phyloP scores from a whole-genome alignment of 1,284 basidiomycete species.

The Cryptococcus amylolentus region DNA sequence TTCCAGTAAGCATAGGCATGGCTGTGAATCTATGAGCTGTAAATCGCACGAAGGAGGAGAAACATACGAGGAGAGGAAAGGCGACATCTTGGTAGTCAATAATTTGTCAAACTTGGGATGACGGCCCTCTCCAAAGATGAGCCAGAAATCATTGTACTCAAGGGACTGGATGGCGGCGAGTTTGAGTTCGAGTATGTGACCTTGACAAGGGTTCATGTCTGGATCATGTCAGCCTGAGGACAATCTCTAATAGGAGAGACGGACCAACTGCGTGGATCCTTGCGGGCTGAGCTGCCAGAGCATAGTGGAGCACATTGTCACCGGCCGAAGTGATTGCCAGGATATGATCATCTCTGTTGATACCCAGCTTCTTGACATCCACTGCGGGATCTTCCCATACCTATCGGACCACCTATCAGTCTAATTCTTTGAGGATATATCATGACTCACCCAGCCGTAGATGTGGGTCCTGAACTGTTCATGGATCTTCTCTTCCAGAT shows the following conservation, averaged over 20 bases:
- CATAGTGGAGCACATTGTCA: conserved; percentile 79
- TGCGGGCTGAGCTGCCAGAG: conserved; percentile 62
- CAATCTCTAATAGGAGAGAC: conserved; percentile 41
- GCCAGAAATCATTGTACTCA: conserved; percentile 66
- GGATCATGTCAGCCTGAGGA: neutral
- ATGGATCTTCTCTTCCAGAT: conserved; percentile 68
- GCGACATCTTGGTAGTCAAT: conserved; percentile 65
- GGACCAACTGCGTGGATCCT: conserved; percentile 73
- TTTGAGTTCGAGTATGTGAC: conserved; percentile 75
- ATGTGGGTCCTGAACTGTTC: conserved; percentile 73
- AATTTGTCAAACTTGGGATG: conserved; percentile 63
- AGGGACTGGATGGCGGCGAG: conserved; percentile 65
- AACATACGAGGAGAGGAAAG: conserved; percentile 65
- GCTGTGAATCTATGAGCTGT: conserved; percentile 8
- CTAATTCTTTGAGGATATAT: neutral
- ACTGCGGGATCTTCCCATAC: conserved; percentile 80
- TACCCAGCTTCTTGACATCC: conserved; percentile 65
- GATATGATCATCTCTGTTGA: conserved; percentile 64
- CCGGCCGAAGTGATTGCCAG: conserved; percentile 76
- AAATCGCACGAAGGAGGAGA: neutral
- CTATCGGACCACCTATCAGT: conserved; percentile 47
- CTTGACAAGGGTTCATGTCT: conserved; percentile 59
- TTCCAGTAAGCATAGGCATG: conserved; percentile 60
- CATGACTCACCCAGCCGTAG: conserved; percentile 53
- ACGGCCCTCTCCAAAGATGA: conserved; percentile 66